Conservation (phyloP, 2,329 filamentous ascomycete genomes). For the Cryphonectria carpinicola region DNA sequence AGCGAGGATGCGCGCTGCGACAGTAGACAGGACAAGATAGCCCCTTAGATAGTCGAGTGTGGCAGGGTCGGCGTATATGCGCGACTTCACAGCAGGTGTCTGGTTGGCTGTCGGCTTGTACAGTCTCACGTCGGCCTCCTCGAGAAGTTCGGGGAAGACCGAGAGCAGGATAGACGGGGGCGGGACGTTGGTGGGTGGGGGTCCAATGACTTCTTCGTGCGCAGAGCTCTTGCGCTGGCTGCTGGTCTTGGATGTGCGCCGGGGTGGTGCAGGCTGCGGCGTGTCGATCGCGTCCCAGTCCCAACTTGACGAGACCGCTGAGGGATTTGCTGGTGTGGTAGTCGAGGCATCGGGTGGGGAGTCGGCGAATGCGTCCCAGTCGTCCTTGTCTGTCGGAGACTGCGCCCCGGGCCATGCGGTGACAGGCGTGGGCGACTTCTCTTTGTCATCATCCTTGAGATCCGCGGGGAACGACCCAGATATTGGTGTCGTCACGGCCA, state of each 20-base stretch:
- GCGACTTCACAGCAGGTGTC: constrained; percentile 60
- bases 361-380: constrained; percentile 59
- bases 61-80: constrained; percentile 64
- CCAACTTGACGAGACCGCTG: constrained; percentile 43
- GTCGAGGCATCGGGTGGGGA: constrained; percentile 36
- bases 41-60: constrained; percentile 66
- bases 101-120: constrained; percentile 68
- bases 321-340: constrained; percentile 29
- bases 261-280: constrained; percentile 30
- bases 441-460: constrained; percentile 37
- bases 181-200: constrained; percentile 83
- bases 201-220: constrained; percentile 38
- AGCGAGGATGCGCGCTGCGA: constrained; percentile 79
- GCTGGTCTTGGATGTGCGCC: constrained; percentile 28
- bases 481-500: constrained; percentile 47
- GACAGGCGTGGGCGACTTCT: constrained; percentile 36
- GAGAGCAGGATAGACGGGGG: constrained; percentile 84
- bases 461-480: constrained; percentile 35
- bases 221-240: constrained; percentile 27
- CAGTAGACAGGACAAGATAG: constrained; percentile 66
- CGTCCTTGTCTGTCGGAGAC: constrained; percentile 40
- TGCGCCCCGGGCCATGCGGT: constrained; percentile 32
- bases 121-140: constrained; percentile 64
- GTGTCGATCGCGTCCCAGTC: constrained; percentile 53
- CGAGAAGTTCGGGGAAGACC: constrained; percentile 73